Base-by-base conservation (phyloP, 208 protist species). In the Hexamita inflata region DNA sequence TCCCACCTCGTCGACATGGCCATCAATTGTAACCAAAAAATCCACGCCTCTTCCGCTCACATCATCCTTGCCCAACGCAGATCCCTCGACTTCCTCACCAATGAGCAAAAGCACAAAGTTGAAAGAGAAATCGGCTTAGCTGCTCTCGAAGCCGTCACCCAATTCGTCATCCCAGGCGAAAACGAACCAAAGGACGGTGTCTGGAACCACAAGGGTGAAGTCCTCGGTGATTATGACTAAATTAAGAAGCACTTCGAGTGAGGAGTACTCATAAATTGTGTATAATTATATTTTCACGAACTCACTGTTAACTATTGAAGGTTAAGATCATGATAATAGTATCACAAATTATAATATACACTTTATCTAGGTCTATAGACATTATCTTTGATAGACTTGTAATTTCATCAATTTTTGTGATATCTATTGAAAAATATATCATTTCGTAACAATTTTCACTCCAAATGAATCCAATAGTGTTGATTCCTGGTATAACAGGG, bases 1-100 rank as follows among this genome's bases (percentile, higher is more conserved):
- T 83, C 81, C 49, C 80, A 85, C 29, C 58, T 85, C 59, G 78
- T 68, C 40, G 77, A 83, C 38, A 34, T 85, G 7, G 58, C 82
- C 2, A 0, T 9, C 29, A 64, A 34, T 32, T 2, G 26, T 73
- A 26, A 49, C 4, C 0, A 0, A 0, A 49, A 15, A 4, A 57
- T 34, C 24, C 49, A 42, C 58, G 78, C 58, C 11, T n/a, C 77
- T 49, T 78, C 59, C 15, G 59, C 40, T 32, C 68, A 76, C 32
- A 82, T 86, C 38, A 75, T 83, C 29, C 73, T 84, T 38, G 83
- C 83, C 34, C 58, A 82, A 34, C 35, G 83, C 9, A 39, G 11
- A 0, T 58, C 40, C 0, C 58, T 78, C 19, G 75, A 39, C 26
- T 86, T 86, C 58, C 65, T 84, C 15, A 45, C 42, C 38, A 59